Conservation (phyloP, 345 rosid species). For the Murraya paniculata region DNA sequence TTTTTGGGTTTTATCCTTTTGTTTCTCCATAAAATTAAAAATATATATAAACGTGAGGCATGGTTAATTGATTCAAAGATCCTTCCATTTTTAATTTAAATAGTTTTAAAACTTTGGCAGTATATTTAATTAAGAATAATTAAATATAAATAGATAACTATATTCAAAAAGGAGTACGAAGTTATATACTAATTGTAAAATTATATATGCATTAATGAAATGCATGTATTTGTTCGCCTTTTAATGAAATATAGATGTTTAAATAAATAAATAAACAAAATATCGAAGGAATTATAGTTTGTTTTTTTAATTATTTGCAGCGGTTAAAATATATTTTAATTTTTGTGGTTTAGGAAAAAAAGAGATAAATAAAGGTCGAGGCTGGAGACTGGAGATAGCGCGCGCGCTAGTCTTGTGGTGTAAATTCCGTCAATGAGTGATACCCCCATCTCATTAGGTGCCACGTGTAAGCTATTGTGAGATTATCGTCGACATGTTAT, state of each 20-base stretch:
- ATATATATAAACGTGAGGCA: background rate
- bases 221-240: too few species aligned
- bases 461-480: slow-evolving; percentile 17
- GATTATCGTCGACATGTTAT: slow-evolving; percentile 17
- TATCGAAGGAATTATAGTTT: background rate
- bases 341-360: background rate
- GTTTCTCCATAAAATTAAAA: background rate
- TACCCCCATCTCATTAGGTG: background rate
- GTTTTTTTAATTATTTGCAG: background rate
- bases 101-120: too few species aligned
- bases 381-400: background rate
- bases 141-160: too few species aligned
- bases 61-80: too few species aligned
- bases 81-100: too few species aligned
- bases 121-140: too few species aligned
- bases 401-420: slow-evolving; percentile 7
- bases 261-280: background rate
- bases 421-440: background rate
- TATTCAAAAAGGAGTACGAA: too few species aligned
- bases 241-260: too few species aligned
- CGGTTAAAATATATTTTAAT: background rate
- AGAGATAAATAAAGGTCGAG: too few species aligned
- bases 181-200: too few species aligned
- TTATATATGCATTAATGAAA: too few species aligned
- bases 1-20: background rate